phyloP scores from a whole-genome alignment of 306 rosid genomes.

The Glycine latifolia region DNA sequence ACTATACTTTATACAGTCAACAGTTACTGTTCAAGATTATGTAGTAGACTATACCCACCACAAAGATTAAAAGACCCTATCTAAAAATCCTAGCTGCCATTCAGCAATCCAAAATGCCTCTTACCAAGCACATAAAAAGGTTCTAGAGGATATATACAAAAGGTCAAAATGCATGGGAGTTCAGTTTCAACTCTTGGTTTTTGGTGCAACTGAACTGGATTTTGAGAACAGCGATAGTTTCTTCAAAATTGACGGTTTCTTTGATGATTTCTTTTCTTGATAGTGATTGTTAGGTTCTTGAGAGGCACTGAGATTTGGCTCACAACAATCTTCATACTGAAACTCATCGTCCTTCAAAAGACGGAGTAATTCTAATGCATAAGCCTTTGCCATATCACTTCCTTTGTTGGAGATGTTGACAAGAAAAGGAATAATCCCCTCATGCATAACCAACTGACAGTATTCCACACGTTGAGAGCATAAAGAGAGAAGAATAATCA shows the following conservation, averaged over 20 bases:
- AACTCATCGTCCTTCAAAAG: slow-evolving; percentile 59
- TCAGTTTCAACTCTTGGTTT: slow-evolving; percentile 53
- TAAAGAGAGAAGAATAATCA: slow-evolving; percentile 71
- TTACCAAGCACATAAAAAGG: slow-evolving; percentile 17
- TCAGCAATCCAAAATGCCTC: slow-evolving; percentile 25
- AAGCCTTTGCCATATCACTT: slow-evolving; percentile 58
- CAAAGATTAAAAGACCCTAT: slow-evolving; percentile 23
- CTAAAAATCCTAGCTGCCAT: slow-evolving; percentile 16
- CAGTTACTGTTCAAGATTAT: slow-evolving; percentile 41
- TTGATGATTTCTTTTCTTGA: slow-evolving; percentile 58
- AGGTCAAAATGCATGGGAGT: slow-evolving; percentile 25
- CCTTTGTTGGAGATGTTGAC: slow-evolving; percentile 64
- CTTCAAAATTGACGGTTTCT: slow-evolving; percentile 55
- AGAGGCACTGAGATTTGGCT: slow-evolving; percentile 40
- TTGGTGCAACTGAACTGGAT: slow-evolving; percentile 43
- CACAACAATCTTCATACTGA: slow-evolving; percentile 37
- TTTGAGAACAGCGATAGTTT: slow-evolving; percentile 54
- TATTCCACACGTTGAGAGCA: slow-evolving; percentile 80
- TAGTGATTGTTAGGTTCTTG: slow-evolving; percentile 33
- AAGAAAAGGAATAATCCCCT: slow-evolving; percentile 78
- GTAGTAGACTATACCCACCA: slow-evolving; percentile 18
- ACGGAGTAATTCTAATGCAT: slow-evolving; percentile 72
- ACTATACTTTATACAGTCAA: slow-evolving; percentile 37
- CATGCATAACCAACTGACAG: slow-evolving; percentile 75
- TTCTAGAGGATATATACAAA: background rate